Percentiles rank a stretch among this genome's conserved stretches.
These are phyloP conservation scores for Suhomyces panamericanus DNA, from an alignment of 1,139 yeast genomes.

Conservation along the genomic window DNA sequence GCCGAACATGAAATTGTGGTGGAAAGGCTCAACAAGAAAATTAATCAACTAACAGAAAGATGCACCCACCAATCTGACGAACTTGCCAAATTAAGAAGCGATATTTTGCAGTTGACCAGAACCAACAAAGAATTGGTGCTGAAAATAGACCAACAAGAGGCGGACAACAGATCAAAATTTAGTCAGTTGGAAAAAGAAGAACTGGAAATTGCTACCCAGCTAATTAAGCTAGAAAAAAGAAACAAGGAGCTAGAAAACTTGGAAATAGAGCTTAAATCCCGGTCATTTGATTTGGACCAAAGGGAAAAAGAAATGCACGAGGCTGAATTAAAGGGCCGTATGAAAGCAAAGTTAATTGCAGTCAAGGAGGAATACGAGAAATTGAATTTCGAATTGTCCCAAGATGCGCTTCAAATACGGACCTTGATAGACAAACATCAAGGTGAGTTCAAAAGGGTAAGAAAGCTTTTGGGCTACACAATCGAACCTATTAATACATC, in stretches of 20 bases:
- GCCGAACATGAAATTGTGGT: neutral
- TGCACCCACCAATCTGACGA: neutral
- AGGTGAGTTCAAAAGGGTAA: conserved; percentile 13
- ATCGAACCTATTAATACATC: conserved; percentile 5
- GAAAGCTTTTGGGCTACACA: conserved; percentile 8
- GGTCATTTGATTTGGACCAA: conserved; percentile 9
- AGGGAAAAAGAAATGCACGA: conserved; percentile 10
- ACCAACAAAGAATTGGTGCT: neutral
- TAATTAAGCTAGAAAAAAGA: conserved; percentile 4
- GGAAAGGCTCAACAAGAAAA: neutral
- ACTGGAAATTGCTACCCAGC: neutral
- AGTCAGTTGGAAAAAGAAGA: conserved; percentile 3
- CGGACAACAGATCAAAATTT: neutral
- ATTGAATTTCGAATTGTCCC: conserved; percentile 11
- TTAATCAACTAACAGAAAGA: neutral
- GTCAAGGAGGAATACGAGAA: conserved; percentile 16
- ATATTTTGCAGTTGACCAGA: neutral
- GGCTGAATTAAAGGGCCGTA: conserved; percentile 2
- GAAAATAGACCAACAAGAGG: neutral
- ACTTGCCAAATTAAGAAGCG: neutral
- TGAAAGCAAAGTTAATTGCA: conserved; percentile 7
- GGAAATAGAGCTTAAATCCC: conserved; percentile 10
- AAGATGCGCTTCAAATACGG: conserved; percentile 14
- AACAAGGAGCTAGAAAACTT: conserved; percentile 7
- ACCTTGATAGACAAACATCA: conserved; percentile 11